A percentile compares a stretch with the other conserved stretches of the same genome.
These are phyloP conservation scores for Phytophthora lateralis DNA, from an alignment of 352 stramenopile genomes.

Conservation along the genomic window DNA sequence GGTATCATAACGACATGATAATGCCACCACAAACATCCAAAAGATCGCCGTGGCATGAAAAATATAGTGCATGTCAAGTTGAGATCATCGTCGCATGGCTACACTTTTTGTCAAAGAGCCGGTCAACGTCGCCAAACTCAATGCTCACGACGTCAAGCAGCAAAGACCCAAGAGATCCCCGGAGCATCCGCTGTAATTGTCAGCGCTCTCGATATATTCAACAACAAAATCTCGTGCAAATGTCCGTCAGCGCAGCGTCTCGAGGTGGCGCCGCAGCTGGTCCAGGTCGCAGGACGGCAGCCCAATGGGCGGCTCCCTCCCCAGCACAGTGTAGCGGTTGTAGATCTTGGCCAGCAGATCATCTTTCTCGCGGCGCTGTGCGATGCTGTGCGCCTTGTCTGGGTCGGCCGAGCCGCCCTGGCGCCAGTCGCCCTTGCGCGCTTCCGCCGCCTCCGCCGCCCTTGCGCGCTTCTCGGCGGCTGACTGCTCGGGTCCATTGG, in stretches of 20 bases:
- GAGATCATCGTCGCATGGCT: constrained; percentile 1
- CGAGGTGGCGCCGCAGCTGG: constrained; percentile 79
- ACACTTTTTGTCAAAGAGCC: constrained; percentile 6
- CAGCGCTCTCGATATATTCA: constrained; percentile 15
- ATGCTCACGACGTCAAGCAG: not conserved
- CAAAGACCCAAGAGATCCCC: not conserved
- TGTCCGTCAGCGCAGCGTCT: constrained; percentile 52
- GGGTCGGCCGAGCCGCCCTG: constrained; percentile 69
- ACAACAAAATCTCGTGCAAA: constrained; percentile 5
- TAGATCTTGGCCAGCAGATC: constrained; percentile 84
- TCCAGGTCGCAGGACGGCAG: constrained; percentile 80
- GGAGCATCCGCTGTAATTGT: constrained; percentile 4
- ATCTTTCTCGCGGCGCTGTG: constrained; percentile 79
- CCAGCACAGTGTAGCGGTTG: constrained; percentile 76
- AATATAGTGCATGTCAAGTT: constrained; percentile 3
- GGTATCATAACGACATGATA: constrained; percentile 10
- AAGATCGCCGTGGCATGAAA: not conserved
- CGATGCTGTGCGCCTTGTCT: constrained; percentile 68
- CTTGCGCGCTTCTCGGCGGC: constrained; percentile 69
- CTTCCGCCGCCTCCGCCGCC: constrained; percentile 69
- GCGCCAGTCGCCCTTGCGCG: constrained; percentile 73
- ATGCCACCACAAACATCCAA: too few species aligned
- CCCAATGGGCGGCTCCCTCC: constrained; percentile 80
- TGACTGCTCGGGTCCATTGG: constrained; percentile 43
- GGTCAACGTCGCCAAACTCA: not conserved